Evolutionary conservation across 768 basidiomycete genomes (phyloP).

Genomic region (Leccinellum luteum): DNA sequence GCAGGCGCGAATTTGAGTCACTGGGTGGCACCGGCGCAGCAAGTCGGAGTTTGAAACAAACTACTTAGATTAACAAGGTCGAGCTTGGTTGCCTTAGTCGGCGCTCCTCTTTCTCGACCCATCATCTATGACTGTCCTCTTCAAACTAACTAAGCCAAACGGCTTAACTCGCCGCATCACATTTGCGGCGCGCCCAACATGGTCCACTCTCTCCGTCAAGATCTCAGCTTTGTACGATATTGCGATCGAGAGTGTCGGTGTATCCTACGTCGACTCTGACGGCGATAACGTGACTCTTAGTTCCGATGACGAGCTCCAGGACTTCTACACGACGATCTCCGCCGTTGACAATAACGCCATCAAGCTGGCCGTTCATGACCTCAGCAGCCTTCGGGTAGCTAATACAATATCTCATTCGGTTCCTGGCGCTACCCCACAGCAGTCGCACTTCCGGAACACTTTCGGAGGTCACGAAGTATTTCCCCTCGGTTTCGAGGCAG

Average conservation of each 20-base stretch:
- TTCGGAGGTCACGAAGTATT: constrained; percentile 50
- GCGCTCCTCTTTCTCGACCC: constrained; percentile 16
- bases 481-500: constrained; percentile 45
- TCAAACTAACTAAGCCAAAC: constrained; percentile 63
- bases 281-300: constrained; percentile 76
- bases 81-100: not conserved
- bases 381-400: constrained; percentile 38
- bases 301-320: constrained; percentile 73
- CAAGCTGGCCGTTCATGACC: constrained; percentile 65
- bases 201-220: constrained; percentile 54
- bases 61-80: constrained; percentile 12
- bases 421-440: constrained; percentile 32
- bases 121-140: constrained; percentile 41
- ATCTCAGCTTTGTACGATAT: constrained; percentile 56
- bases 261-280: constrained; percentile 72
- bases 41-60: constrained; percentile 43
- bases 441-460: constrained; percentile 53
- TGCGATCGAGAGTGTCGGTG: constrained; percentile 54
- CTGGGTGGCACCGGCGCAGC: constrained; percentile 29
- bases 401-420: constrained; percentile 32
- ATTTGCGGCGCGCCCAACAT: constrained; percentile 52
- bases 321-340: constrained; percentile 51
- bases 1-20: constrained; percentile 1
- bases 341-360: constrained; percentile 30
- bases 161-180: constrained; percentile 59